Percentiles rank a stretch among this genome's conserved stretches.
Conservation (phyloP, 1,139 yeast genomes). For the Yamadazyma membranifaciens region DNA sequence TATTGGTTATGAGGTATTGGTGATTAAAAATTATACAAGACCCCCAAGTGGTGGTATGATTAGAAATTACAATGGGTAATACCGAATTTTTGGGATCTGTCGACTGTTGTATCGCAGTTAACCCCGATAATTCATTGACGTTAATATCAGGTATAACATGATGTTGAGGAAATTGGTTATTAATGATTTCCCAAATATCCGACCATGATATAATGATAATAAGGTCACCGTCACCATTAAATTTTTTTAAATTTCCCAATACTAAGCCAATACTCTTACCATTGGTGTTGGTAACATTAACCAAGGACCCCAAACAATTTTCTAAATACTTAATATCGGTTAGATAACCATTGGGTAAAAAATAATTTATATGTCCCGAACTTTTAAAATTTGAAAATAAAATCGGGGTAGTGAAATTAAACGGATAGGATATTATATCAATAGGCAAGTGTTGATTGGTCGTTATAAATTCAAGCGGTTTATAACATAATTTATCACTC, state of each 20-base stretch:
- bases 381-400: slow-evolving; percentile 47
- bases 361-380: slow-evolving; percentile 44
- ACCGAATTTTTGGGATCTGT: slow-evolving; percentile 11
- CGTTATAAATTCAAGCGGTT: slow-evolving; percentile 10
- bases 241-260: slow-evolving; percentile 48
- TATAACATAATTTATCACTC: slow-evolving; percentile 5
- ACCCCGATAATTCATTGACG: slow-evolving; percentile 1
- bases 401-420: slow-evolving; percentile 51
- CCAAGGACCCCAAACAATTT: slow-evolving; percentile 65
- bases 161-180: neutral
- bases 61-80: slow-evolving; percentile 17
- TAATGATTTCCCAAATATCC: slow-evolving; percentile 12
- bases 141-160: neutral
- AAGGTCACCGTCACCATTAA: slow-evolving; percentile 63
- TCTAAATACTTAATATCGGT: slow-evolving; percentile 59
- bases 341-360: slow-evolving; percentile 29
- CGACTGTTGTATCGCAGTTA: neutral
- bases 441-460: slow-evolving; percentile 8
- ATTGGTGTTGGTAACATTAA: slow-evolving; percentile 9
- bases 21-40: slow-evolving; percentile 29
- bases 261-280: slow-evolving; percentile 45
- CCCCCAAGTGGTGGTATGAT: slow-evolving; percentile 30
- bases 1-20: slow-evolving; percentile 32
- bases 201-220: slow-evolving; percentile 52
- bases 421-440: slow-evolving; percentile 43